These are phyloP conservation scores for Ustilago hordei DNA, from an alignment of 1,284 basidiomycete species.

Conservation along the genomic window DNA sequence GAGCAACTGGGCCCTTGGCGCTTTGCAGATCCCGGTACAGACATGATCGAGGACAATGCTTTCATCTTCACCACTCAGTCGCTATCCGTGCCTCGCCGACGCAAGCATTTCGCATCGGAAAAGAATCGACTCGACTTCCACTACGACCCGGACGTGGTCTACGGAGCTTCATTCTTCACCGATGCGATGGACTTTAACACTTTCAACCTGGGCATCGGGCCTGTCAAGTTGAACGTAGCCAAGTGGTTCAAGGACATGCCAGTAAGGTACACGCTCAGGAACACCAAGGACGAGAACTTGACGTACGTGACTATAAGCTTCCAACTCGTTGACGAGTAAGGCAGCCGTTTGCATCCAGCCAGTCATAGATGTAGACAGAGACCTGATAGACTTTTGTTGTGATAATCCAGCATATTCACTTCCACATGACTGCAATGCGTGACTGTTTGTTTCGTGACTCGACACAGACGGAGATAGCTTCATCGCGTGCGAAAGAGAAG, in stretches of 20 bases:
- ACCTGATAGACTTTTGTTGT: not conserved
- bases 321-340: constrained; percentile 68
- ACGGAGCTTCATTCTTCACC: constrained; percentile 63
- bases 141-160: constrained; percentile 69
- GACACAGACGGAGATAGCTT: not conserved
- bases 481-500: not conserved
- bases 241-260: constrained; percentile 70
- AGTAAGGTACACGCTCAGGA: constrained; percentile 70
- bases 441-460: not conserved
- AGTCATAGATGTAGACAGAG: not conserved
- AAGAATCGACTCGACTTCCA: constrained; percentile 63
- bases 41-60: constrained; percentile 71
- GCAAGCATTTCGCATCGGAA: constrained; percentile 69
- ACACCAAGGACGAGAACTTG: constrained; percentile 68
- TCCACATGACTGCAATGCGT: not conserved
- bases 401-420: not conserved
- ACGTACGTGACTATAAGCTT: constrained; percentile 70
- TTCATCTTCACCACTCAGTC: constrained; percentile 70
- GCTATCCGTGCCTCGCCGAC: constrained; percentile 67
- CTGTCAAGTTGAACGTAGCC: constrained; percentile 58
- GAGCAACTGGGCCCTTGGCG: constrained; percentile 70
- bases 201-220: constrained; percentile 62
- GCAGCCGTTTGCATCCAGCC: not conserved
- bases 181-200: constrained; percentile 66
- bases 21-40: constrained; percentile 68